A percentile compares a stretch with the other conserved stretches of the same genome.
Evolutionary conservation across 2,329 filamentous ascomycete species (phyloP).

Genomic region (Apiospora hydei): DNA sequence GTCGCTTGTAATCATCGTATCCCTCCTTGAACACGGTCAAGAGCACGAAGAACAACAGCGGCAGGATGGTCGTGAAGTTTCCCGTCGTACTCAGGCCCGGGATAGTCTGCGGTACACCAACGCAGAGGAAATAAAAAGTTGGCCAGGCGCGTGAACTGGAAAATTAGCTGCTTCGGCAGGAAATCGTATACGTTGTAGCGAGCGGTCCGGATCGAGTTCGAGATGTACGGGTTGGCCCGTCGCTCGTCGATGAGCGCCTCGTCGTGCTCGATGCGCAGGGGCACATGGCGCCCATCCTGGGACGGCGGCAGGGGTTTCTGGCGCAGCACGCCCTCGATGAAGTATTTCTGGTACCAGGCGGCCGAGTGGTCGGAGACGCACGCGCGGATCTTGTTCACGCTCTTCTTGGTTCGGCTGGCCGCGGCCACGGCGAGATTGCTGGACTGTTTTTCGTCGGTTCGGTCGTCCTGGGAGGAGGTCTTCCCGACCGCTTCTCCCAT

Average conservation of each 20-base stretch:
- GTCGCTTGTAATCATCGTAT: conserved; percentile 82
- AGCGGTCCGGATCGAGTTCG: conserved; percentile 78
- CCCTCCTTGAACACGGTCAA: conserved; percentile 87
- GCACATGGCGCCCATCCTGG: conserved; percentile 69
- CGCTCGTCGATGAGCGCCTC: conserved; percentile 56
- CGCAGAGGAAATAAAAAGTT: conserved; percentile 87
- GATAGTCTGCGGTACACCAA: conserved; percentile 85
- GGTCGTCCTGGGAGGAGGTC: conserved; percentile 16
- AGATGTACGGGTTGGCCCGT: conserved; percentile 57
- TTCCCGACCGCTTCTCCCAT: conserved; percentile 6
- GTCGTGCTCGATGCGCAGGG: conserved; percentile 48
- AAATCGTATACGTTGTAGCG: conserved; percentile 88
- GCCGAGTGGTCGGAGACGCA: conserved; percentile 17
- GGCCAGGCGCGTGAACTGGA: conserved; percentile 84
- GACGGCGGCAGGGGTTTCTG: conserved; percentile 74
- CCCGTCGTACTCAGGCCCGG: conserved; percentile 79
- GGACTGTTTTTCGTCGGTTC: neutral
- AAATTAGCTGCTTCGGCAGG: conserved; percentile 82
- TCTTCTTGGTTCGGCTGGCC: neutral
- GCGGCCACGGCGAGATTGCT: conserved; percentile 2
- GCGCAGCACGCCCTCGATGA: conserved; percentile 61
- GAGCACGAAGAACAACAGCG: conserved; percentile 76
- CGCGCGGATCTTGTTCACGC: conserved; percentile 15
- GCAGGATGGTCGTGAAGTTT: conserved; percentile 76
- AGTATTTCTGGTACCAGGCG: conserved; percentile 46